phyloP scores from a whole-genome alignment of 2,329 filamentous ascomycete genomes.

The Paramyrothecium sp. region DNA sequence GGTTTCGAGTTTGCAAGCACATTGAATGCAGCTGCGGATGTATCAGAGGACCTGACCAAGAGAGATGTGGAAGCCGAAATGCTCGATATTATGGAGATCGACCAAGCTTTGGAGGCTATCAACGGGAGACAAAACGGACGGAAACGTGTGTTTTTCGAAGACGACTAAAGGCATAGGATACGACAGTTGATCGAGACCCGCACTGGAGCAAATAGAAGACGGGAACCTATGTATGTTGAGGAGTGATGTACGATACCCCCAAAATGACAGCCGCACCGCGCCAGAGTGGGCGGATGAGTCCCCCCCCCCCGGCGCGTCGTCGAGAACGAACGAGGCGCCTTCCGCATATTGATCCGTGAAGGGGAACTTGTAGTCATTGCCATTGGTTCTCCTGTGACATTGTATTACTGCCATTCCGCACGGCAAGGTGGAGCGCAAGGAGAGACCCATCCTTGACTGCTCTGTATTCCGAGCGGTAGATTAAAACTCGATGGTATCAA shows the following conservation, averaged over 20 bases:
- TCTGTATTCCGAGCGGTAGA: slow-evolving; percentile 77
- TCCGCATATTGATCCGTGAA: background rate
- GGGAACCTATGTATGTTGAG: slow-evolving; percentile 6
- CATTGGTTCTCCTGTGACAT: too few relatives aligned
- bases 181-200: slow-evolving; percentile 15
- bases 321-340: background rate
- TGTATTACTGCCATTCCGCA: slow-evolving; percentile 44
- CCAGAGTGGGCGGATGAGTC: background rate
- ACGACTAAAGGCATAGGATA: slow-evolving; percentile 26
- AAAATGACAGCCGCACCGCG: slow-evolving; percentile 8
- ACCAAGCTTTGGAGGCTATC: slow-evolving; percentile 57
- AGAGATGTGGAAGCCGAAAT: slow-evolving; percentile 59
- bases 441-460: slow-evolving; percentile 70
- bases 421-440: slow-evolving; percentile 76
- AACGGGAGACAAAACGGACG: slow-evolving; percentile 46
- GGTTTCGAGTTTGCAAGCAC: slow-evolving; percentile 52
- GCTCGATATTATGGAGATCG: slow-evolving; percentile 66
- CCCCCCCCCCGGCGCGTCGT: too few relatives aligned
- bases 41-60: slow-evolving; percentile 44
- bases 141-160: slow-evolving; percentile 53
- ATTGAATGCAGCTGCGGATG: slow-evolving; percentile 52
- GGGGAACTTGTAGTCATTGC: background rate
- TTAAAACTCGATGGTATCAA: slow-evolving; percentile 33
- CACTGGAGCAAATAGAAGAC: slow-evolving; percentile 11
- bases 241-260: slow-evolving; percentile 38